These are phyloP conservation scores for Salicornia ramosissima DNA, from an alignment of 148 eudicot genomes.

Conservation along the genomic window DNA sequence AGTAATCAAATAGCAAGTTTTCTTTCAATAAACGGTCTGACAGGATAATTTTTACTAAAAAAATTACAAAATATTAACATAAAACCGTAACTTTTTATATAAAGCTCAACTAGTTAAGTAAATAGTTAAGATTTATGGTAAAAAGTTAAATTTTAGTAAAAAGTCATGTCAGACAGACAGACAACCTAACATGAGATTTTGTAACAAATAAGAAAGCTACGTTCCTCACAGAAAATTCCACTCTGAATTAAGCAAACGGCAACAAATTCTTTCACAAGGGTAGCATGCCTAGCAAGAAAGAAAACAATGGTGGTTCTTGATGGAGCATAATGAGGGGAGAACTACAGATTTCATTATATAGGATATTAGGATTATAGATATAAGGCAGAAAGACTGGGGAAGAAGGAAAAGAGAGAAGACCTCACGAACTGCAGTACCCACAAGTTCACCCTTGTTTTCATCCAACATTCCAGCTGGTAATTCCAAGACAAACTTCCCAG, in stretches of 20 bases:
- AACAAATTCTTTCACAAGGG: background rate
- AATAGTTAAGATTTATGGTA: too few species aligned
- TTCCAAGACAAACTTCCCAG: slow-evolving; percentile 77
- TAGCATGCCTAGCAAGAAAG: background rate
- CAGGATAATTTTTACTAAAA: too few species aligned
- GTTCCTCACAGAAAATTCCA: background rate
- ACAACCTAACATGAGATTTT: too few species aligned
- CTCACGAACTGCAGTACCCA: slow-evolving; percentile 93
- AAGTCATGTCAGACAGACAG: too few species aligned
- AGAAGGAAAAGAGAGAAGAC: slow-evolving; percentile 42
- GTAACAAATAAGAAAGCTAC: background rate
- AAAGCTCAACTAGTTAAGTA: too few species aligned
- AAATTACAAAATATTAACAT: too few species aligned
- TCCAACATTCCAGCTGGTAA: slow-evolving; percentile 99
- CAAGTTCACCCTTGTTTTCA: slow-evolving; percentile 82
- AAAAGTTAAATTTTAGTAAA: too few species aligned
- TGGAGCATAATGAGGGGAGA: background rate
- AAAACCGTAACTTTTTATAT: too few species aligned
- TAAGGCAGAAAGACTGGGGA: background rate
- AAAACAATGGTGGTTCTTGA: background rate
- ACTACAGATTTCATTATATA: background rate
- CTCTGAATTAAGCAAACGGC: background rate
- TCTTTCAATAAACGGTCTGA: too few species aligned
- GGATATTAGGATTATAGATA: too few species aligned
- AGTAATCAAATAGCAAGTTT: too few species aligned